Base-by-base conservation (phyloP, 2,329 filamentous ascomycete species). In the Colletotrichum trifolii region DNA sequence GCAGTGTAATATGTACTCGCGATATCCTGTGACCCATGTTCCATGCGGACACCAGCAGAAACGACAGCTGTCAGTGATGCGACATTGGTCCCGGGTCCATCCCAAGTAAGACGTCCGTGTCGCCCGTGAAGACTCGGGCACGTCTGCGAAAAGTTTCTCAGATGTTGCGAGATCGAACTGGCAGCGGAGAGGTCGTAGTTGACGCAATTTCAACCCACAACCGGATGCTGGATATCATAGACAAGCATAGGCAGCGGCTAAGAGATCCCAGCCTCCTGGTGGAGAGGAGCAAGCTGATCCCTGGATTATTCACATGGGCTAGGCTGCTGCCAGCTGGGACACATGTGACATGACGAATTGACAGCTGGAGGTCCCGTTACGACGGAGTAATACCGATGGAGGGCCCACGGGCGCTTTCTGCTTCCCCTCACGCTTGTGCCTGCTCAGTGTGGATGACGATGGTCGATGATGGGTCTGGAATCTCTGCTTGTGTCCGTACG, bases 21-120 rank as follows among this genome's bases (percentile, higher is more conserved):
- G 25, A 25, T 25, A 25, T 25, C n/a, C n/a, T 49, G 17, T 38
- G 56, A 39, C 10, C 42, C 49, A 39, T 57, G 35, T 57, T 34
- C 53, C 52, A 40, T 56, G 40, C 47, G 33, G 53, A 55, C 9
- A 58, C 25, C 25, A 25, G 25, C 4, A 25, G 40, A 40, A 34
- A 62, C 52, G 62, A 62, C 58, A 63, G 63, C 58, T 63, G 58
- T 62, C 47, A 62, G 33, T 17, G 25, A 39, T 12, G 54, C 42
- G 42, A 43, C 15, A 33, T 8, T 12, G 10, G 40, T 12, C 46
- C 25, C 15, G 50, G 52, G 62, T 50, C n/a, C 9, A 50, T 47
- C 34, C 62, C 33, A 13, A 62, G 38, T 52, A 34, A 34, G 15
- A 33, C 11, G 9, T 17, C 13, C 17, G 62, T 54, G 48, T 38